Conservation (phyloP, 768 basidiomycete genomes). For the Podaxis sp. region DNA sequence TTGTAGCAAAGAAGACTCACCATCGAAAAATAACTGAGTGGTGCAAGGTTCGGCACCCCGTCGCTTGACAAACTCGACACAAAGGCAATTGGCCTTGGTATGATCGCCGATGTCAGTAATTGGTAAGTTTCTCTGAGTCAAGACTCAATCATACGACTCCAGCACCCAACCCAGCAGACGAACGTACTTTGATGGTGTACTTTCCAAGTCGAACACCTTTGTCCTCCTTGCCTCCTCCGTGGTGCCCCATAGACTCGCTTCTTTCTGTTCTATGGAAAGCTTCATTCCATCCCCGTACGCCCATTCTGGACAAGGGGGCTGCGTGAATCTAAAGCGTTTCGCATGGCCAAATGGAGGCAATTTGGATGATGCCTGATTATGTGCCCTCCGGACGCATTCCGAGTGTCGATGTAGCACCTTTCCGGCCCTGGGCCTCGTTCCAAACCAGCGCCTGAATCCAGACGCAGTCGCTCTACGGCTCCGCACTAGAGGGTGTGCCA, state of each 20-base stretch:
- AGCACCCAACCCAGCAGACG: constrained; percentile 3
- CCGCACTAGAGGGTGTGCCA: not conserved
- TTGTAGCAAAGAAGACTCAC: constrained; percentile 26
- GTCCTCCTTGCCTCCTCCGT: constrained; percentile 19
- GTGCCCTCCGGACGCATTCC: constrained; percentile 6
- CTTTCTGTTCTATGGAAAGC: constrained; percentile 25
- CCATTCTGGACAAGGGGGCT: constrained; percentile 43
- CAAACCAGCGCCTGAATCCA: not conserved
- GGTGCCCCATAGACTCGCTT: constrained; percentile 18
- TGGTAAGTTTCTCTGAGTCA: constrained; percentile 41
- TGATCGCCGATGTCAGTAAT: constrained; percentile 55
- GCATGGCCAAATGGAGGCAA: constrained; percentile 25
- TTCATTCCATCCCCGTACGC: constrained; percentile 38
- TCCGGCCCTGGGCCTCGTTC: not conserved
- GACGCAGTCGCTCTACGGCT: not conserved
- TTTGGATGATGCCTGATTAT: not conserved
- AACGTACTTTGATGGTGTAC: constrained; percentile 29
- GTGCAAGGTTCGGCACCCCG: constrained; percentile 60
- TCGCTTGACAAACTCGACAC: constrained; percentile 56
- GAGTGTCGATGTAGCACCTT: not conserved
- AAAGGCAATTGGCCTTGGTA: constrained; percentile 69
- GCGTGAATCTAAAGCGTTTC: constrained; percentile 32
- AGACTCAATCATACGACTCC: not conserved
- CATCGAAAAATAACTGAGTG: constrained; percentile 73
- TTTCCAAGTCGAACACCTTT: constrained; percentile 41